Percentiles rank a stretch among this genome's conserved stretches.
These are phyloP conservation scores for Trichocomaceae sp. DNA, from an alignment of 2,329 filamentous ascomycete genomes.

Conservation along the genomic window DNA sequence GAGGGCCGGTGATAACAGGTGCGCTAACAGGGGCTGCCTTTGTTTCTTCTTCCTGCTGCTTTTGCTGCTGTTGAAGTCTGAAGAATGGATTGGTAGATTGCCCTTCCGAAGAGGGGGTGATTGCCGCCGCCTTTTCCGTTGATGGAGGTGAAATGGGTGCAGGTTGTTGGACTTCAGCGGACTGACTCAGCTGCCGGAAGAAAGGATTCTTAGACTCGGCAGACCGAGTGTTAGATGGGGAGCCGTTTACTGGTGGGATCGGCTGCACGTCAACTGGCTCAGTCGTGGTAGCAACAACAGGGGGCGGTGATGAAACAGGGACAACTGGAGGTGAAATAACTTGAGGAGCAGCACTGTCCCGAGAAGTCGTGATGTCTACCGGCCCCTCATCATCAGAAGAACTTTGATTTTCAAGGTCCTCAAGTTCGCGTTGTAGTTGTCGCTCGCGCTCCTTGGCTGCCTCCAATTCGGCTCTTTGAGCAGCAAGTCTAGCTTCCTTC, in stretches of 20 bases:
- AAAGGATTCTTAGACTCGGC: constrained; percentile 90
- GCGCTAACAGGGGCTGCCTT: constrained; percentile 48
- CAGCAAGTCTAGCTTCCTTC: constrained; percentile 75
- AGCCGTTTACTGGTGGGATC: constrained; percentile 23
- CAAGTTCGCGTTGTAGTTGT: constrained; percentile 80
- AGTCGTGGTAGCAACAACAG: constrained; percentile 18
- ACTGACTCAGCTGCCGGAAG: constrained; percentile 78
- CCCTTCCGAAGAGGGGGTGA: constrained; percentile 39
- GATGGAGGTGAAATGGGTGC: constrained; percentile 40
- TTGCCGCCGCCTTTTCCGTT: constrained; percentile 35
- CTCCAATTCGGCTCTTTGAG: constrained; percentile 85
- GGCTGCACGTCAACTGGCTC: constrained; percentile 19
- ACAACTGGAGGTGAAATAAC: constrained; percentile 37
- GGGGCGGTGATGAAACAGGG: constrained; percentile 20
- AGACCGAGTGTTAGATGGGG: constrained; percentile 50
- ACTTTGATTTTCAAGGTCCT: constrained; percentile 63
- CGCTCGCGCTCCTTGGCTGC: constrained; percentile 83
- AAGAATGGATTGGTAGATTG: constrained; percentile 95
- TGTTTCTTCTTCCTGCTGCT: constrained; percentile 51
- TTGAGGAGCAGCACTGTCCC: constrained; percentile 55
- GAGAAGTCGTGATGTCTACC: constrained; percentile 56
- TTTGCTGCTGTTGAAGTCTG: constrained; percentile 55
- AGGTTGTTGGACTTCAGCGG: constrained; percentile 46
- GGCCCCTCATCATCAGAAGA: constrained; percentile 70
- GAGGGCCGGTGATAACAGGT: constrained; percentile 37